Evolutionary conservation across 768 basidiomycete species (phyloP), one percentile per base, ranked within the genome.

Genomic region (Obba rivulosa): DNA sequence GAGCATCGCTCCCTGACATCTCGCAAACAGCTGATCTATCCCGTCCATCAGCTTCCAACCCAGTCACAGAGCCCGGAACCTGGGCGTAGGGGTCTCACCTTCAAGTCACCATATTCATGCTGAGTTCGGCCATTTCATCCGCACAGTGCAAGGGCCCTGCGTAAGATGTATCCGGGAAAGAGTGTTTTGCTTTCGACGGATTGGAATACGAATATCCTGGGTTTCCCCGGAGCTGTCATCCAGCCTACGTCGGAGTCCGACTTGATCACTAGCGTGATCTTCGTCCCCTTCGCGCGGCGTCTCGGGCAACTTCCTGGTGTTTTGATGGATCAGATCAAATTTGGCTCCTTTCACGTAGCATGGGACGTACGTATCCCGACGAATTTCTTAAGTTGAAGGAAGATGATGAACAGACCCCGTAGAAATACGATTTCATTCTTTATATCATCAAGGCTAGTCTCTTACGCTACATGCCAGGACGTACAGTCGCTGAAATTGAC

Each of bases 371-470:
- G 77, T 61, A 17, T 13, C 9, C 20, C 17, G 22, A 34, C 13
- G 34, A 16, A 34, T 39, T 34, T 11, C 13, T 37, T 7, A 21
- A 41, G 43, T 41, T 21, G 24, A 38, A 13, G 20, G 9, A 36
- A 25, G 14, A 41, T 24, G 20, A 4, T 10, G 16, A 10, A 13
- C 35, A 45, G 34, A 21, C 13, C 22, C 45, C 23, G 28, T 56
- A 84, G 83, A 66, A 71, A 56, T 71, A 70, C 45, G 77, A 82
- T 35, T 87, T 79, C 53, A 56, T 81, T 25, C 62, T 84, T 31
- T 79, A 80, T 58, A 57, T 70, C 16, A 59, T 77, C 21, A 68
- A 70, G 56, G 85, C 83, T 60, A 41, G 73, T 31, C 3, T 17
- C 16, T 31, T 48, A 46, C 22, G 41, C 40, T 46, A 36, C 23